Percentiles rank a stretch among this genome's conserved stretches.
phyloP scores from a whole-genome alignment of 2,329 filamentous ascomycete genomes.

The Fusarium bulbicola region DNA sequence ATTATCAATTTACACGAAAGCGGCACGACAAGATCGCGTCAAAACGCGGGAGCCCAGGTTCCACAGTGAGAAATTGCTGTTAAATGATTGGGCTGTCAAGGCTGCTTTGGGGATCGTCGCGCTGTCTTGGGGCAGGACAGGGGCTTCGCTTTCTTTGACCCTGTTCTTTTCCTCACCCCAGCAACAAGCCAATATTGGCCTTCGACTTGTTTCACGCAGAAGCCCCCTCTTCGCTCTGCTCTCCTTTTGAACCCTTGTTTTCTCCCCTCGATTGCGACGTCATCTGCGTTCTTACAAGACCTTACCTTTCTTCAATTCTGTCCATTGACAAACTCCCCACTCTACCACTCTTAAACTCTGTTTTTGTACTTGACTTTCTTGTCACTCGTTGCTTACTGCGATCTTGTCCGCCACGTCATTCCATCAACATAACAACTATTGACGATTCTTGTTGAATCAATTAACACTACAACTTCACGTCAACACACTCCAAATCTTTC shows the following conservation, averaged over 20 bases:
- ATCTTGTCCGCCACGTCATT: conserved; percentile 4
- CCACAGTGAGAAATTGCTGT: conserved; percentile 20
- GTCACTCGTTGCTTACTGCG: background rate
- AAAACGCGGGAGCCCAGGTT: background rate
- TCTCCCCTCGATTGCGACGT: conserved; percentile 23
- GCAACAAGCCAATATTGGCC: conserved; percentile 22
- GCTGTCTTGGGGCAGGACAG: conserved; percentile 1
- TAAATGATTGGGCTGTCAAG: conserved; percentile 10
- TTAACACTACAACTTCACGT: background rate
- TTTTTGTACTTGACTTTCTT: background rate
- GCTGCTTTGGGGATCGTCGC: conserved; percentile 7
- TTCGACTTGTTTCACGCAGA: conserved; percentile 12
- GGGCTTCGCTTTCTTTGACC: conserved; percentile 10
- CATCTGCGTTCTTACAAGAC: conserved; percentile 6
- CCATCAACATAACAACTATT: conserved; percentile 2
- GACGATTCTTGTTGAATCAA: background rate
- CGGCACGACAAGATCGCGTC: conserved; percentile 39
- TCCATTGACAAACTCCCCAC: conserved; percentile 30
- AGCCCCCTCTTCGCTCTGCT: conserved; percentile 17
- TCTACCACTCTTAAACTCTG: conserved; percentile 3
- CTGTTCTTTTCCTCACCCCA: conserved; percentile 23
- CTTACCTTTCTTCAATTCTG: background rate
- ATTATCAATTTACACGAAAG: conserved; percentile 45
- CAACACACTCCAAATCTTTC: background rate
- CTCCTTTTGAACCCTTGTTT: conserved; percentile 29